phyloP scores from a whole-genome alignment of 805 yeast genomes.

The Kuraishia molischiana region DNA sequence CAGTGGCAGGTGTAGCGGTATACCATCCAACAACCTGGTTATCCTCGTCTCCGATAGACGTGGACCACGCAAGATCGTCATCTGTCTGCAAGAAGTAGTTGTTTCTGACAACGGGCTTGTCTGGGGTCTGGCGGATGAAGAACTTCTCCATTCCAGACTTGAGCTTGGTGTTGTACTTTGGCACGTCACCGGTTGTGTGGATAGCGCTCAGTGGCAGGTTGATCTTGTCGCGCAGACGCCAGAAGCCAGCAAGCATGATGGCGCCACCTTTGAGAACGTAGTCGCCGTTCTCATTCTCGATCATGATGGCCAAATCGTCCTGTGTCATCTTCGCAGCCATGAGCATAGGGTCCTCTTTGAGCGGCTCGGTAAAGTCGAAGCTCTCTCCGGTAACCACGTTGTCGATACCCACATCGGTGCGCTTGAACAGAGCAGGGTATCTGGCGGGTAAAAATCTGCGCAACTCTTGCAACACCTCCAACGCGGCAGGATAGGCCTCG shows the following conservation, averaged over 20 bases:
- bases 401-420: constrained; percentile 35
- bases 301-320: constrained; percentile 61
- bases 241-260: constrained; percentile 57
- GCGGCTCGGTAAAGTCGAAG: constrained; percentile 25
- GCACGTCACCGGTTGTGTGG: constrained; percentile 62
- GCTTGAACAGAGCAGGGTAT: constrained; percentile 44
- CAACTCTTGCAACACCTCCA: constrained; percentile 45
- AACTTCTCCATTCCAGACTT: constrained; percentile 59
- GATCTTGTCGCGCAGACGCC: constrained; percentile 56
- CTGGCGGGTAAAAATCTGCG: constrained; percentile 42
- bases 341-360: constrained; percentile 44
- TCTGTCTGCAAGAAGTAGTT: constrained; percentile 61
- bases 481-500: constrained; percentile 42
- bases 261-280: constrained; percentile 52
- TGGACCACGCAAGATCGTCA: constrained; percentile 53
- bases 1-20: constrained; percentile 42
- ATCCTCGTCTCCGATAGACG: constrained; percentile 50
- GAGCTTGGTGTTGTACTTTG: constrained; percentile 49
- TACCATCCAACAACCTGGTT: constrained; percentile 51
- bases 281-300: constrained; percentile 48
- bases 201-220: constrained; percentile 45
- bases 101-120: constrained; percentile 58
- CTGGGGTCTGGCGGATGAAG: constrained; percentile 44
- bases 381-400: constrained; percentile 46
- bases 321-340: constrained; percentile 50